Evolutionary conservation across 495 filamentous ascomycete species (phyloP).

Genomic region (Penicillium atrosanguineum): DNA sequence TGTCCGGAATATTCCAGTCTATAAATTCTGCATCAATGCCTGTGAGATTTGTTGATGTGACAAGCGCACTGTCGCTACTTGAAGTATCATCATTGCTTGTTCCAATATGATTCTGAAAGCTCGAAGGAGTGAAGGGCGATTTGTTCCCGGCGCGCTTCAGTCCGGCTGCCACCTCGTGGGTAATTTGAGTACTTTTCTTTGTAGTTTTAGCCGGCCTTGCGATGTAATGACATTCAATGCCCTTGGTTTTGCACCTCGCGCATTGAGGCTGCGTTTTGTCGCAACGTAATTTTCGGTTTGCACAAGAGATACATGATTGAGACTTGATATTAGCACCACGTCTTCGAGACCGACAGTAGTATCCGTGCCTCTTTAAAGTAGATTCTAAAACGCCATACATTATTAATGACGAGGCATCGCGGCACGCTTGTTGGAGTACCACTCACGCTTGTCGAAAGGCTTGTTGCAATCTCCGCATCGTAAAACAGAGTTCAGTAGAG

Average conservation of each 20-base stretch:
- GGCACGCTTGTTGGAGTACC: not conserved
- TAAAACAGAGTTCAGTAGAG: slow-evolving; percentile 20
- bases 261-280: slow-evolving; percentile 39
- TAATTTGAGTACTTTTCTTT: not conserved
- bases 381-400: slow-evolving; percentile 25
- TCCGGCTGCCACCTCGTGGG: not conserved
- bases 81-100: not conserved
- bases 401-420: not conserved
- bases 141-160: not conserved
- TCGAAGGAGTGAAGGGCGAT: not conserved
- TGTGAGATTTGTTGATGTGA: not conserved
- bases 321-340: slow-evolving; percentile 17
- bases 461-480: slow-evolving; percentile 41
- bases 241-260: slow-evolving; percentile 41
- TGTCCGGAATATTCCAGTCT: not conserved
- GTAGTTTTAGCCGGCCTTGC: slow-evolving; percentile 12
- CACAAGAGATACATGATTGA: slow-evolving; percentile 44
- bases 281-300: slow-evolving; percentile 38
- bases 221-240: slow-evolving; percentile 38
- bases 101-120: not conserved
- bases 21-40: not conserved
- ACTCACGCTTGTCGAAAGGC: slow-evolving; percentile 43
- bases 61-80: not conserved
- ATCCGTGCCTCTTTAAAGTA: slow-evolving; percentile 47
- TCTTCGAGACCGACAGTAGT: slow-evolving; percentile 46